These are phyloP conservation scores for Coemansia sp. DNA, from an alignment of 192 early-diverging fungal genomes.

Conservation along the genomic window DNA sequence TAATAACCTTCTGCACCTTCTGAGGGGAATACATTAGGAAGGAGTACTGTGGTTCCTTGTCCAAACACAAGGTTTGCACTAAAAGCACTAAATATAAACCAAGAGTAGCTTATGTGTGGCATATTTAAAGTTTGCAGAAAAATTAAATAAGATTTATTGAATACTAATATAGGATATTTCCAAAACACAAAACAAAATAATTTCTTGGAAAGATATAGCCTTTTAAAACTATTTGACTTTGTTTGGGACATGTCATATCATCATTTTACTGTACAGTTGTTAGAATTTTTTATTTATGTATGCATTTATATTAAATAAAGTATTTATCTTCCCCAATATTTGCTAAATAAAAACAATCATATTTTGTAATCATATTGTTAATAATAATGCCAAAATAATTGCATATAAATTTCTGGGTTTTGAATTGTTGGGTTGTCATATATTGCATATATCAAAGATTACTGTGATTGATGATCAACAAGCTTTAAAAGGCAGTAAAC, in stretches of 20 bases:
- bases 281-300: no score
- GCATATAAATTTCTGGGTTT: no score
- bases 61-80: background rate
- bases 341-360: background rate
- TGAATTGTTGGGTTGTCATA: no score
- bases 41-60: background rate
- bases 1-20: conserved; percentile 6
- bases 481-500: no score
- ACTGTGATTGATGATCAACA: no score
- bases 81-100: background rate
- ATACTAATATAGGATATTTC: background rate
- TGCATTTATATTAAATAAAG: background rate
- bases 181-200: conserved; percentile 1
- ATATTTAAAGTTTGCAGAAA: background rate
- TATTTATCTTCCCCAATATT: background rate
- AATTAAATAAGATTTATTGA: background rate
- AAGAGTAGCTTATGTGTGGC: background rate
- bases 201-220: background rate
- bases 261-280: no score
- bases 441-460: no score
- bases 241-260: no score
- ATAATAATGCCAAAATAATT: no score
- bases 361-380: no score
- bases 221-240: no score
- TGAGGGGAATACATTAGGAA: conserved; percentile 3